Base-by-base conservation (phyloP, 176 grass and related monocot genomes). In the Hordeum marinum region DNA sequence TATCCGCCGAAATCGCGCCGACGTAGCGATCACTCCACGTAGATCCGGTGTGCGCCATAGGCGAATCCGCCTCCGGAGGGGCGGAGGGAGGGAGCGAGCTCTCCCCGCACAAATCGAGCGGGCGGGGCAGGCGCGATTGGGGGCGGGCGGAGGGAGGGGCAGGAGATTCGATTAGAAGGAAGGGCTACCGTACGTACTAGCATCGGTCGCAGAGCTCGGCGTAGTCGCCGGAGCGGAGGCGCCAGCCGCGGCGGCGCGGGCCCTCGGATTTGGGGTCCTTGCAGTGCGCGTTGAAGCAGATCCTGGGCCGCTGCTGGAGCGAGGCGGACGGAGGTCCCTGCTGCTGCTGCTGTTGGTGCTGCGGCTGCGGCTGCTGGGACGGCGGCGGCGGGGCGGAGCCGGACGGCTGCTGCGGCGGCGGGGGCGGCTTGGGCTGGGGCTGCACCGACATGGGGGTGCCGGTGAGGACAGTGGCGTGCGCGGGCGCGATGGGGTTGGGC, bases 201-300 rank as follows among this genome's bases (percentile, higher is more conserved):
- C 97, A 99, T 77, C 92, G 90, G 39, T 93, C 97, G 79, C 97
- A 99, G 64, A 99, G 92, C 62, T 96, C 97, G 43, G 97, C 97
- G 88, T 37, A 92, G 8, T 90, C 80, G 64, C 90, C 92, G 9
- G 84, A 85, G 66, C 97, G 91, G 31, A 99, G 91, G 15, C 90
- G 82, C 97, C 97, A 99, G 0, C 97, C 97, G 62, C 90, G 87
- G 45, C 92, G 90, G 48, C 92, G 84, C 39, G 55, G 80, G 29
- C 74, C 88, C 1, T 92, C 92, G 69, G 78, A 73, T 83, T 94
- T 90, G 61, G 89, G 81, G 84, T 96, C 97, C 97, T 99, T 99
- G 88, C 97, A 99, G 83, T 89, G 82, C 50, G 88, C 36, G 91
- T 99, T 99, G 88, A 95, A 99, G 91, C 97, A 99, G 91, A 89